Evolutionary conservation across 352 stramenopile genomes (phyloP), one percentile per base, ranked within the genome.

Genomic region (Nothophytophthora sp.): DNA sequence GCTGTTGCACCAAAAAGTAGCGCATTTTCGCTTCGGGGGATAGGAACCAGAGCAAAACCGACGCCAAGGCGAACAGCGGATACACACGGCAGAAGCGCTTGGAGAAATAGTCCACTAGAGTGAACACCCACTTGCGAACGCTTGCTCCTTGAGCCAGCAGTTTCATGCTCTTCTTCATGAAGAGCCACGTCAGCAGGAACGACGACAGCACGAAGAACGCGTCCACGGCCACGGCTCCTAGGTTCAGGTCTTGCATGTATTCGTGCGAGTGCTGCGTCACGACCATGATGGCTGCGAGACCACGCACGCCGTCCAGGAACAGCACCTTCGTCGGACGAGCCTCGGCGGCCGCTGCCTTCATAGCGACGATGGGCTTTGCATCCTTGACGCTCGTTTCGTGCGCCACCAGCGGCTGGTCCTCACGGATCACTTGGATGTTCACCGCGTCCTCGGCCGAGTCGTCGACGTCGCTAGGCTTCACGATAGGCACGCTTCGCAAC

Each of bases 151-250:
- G 55, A 20, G 53, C 41, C 3, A 72, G 20, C 48, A 81, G 53
- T 13, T 51, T 35, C 20, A 63, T 56, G 25, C 49, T 62, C 50
- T 78, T 84, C 44, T 65, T 69, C 50, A 78, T 76, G 36, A 79
- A 73, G n/a, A 80, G 65, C 65, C 73, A 74, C 38, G 68, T 82
- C 4, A 82, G 59, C 18, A 82, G 46, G 34, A 77, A 83, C 18
- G 67, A 69, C 23, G 73, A 84, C 30, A 84, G 43, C 19, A 84
- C 73, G 39, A 84, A 84, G 50, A 84, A 84, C 33, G 53, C 62
- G 54, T 84, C 69, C 20, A 84, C 70, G 3, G 59, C 69, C 1
- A 68, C 46, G 22, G 49, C 54, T 12, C 73, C 73, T 19, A 78
- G 33, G 44, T 74, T 68, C 6, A 73, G 15, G 32, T 67, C 54